Percentiles rank a stretch among this genome's conserved stretches.
Evolutionary conservation across 78 protist species (phyloP).

Genomic region (Dictyostelium capitatum): DNA sequence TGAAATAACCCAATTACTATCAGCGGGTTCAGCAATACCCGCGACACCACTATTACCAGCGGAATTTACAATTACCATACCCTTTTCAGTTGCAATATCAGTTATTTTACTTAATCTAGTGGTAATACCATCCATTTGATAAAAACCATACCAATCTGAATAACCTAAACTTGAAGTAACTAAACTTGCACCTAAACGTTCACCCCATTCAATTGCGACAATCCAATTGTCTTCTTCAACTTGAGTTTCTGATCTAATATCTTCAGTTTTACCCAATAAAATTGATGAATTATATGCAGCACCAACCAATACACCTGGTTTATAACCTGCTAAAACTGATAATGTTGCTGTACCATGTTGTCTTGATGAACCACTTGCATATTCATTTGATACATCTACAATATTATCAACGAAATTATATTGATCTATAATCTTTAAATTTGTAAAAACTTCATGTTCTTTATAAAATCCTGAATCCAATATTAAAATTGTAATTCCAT

Average conservation of each 20-base stretch:
- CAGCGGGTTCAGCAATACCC: constrained; percentile 62
- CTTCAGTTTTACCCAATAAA: constrained; percentile 59
- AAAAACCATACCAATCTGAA: constrained; percentile 32
- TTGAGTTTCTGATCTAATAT: constrained; percentile 43
- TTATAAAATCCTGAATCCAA: constrained; percentile 54
- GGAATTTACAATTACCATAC: constrained; percentile 39
- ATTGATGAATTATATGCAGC: constrained; percentile 31
- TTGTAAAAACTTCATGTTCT: constrained; percentile 20
- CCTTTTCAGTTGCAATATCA: constrained; percentile 53
- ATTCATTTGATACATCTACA: constrained; percentile 7
- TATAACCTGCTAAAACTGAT: constrained; percentile 58
- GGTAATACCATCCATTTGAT: constrained; percentile 45
- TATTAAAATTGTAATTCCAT: constrained; percentile 34
- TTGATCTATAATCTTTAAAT: constrained; percentile 20
- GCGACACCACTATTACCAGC: constrained; percentile 55
- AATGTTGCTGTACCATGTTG: constrained; percentile 59
- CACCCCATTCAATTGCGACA: constrained; percentile 79
- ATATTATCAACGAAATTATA: constrained; percentile 33
- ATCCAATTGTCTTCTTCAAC: constrained; percentile 72
- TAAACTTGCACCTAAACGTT: constrained; percentile 39
- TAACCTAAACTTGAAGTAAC: constrained; percentile 62
- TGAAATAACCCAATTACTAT: background rate
- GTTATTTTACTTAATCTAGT: constrained; percentile 24
- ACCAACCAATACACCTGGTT: constrained; percentile 74
- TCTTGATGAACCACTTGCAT: background rate